Conservation (phyloP, 2,329 filamentous ascomycete species). For the Microascus cirrosus region DNA sequence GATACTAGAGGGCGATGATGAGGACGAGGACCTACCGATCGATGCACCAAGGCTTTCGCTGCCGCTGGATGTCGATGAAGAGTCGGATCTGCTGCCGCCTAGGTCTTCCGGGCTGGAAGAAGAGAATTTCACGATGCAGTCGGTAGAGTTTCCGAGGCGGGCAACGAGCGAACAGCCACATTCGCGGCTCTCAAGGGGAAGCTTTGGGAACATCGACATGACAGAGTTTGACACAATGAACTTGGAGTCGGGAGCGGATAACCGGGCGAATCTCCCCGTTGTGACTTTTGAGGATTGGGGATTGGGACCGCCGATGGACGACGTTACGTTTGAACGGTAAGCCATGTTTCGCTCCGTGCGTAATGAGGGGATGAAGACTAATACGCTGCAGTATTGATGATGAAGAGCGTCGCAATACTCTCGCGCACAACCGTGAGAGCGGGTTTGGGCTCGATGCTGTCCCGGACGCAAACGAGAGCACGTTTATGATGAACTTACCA, state of each 20-base stretch:
- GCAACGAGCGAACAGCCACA: slow-evolving; percentile 32
- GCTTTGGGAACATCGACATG: slow-evolving; percentile 38
- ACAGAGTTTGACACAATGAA: slow-evolving; percentile 36
- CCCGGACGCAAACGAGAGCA: slow-evolving; percentile 26
- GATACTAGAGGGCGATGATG: slow-evolving; percentile 15
- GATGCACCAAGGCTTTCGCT: slow-evolving; percentile 44
- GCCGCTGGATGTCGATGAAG: slow-evolving; percentile 38
- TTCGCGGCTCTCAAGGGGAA: slow-evolving; percentile 37
- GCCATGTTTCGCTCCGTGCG: not conserved
- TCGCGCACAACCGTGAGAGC: slow-evolving; percentile 29
- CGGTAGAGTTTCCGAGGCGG: slow-evolving; percentile 48
- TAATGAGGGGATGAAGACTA: not conserved
- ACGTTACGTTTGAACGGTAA: slow-evolving; percentile 31
- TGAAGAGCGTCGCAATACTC: slow-evolving; percentile 22
- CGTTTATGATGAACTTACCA: slow-evolving; percentile 26
- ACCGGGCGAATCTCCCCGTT: slow-evolving; percentile 42
- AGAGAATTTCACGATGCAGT: slow-evolving; percentile 45
- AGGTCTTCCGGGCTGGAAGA: slow-evolving; percentile 44
- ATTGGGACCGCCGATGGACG: slow-evolving; percentile 23
- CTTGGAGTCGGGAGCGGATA: slow-evolving; percentile 27
- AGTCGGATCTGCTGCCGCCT: slow-evolving; percentile 40
- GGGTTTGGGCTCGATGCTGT: slow-evolving; percentile 33
- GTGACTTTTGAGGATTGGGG: slow-evolving; percentile 30
- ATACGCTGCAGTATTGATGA: slow-evolving; percentile 20
- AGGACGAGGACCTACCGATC: slow-evolving; percentile 38